Evolutionary conservation across 192 early-diverging fungal genomes (phyloP).

Genomic region (Geosiphon pyriformis): DNA sequence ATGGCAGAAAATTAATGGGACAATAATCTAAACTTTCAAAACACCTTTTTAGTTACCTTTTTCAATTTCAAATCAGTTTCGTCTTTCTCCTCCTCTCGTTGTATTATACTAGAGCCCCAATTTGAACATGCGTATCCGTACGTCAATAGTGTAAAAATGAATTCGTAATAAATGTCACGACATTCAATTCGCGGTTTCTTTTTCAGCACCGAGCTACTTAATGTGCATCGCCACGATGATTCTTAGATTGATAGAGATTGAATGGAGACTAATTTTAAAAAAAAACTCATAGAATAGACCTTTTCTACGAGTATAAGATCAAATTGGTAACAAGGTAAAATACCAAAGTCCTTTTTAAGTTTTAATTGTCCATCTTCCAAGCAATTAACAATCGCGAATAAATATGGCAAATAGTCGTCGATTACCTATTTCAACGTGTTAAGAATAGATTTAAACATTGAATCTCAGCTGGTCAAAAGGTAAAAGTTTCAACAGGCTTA

Average conservation of each 20-base stretch:
- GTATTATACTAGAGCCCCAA: constrained; percentile 26
- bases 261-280: too few relatives aligned
- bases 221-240: constrained; percentile 54
- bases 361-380: constrained; percentile 32
- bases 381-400: constrained; percentile 36
- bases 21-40: not conserved
- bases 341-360: constrained; percentile 31
- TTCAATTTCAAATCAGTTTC: constrained; percentile 11
- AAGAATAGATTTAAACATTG: not conserved
- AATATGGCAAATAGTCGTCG: constrained; percentile 47
- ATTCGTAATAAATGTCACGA: constrained; percentile 47
- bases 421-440: constrained; percentile 27
- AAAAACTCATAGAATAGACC: not conserved
- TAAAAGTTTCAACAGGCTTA: too few relatives aligned
- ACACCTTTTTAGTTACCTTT: constrained; percentile 8
- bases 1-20: constrained; percentile 1
- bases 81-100: constrained; percentile 22
- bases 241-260: constrained; percentile 28
- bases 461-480: too few relatives aligned
- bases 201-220: constrained; percentile 41
- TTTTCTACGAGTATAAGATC: not conserved
- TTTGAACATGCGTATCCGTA: constrained; percentile 48
- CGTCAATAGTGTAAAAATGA: constrained; percentile 50
- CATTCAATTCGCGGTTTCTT: constrained; percentile 46
- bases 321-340: not conserved